Conservation (phyloP, 2,329 filamentous ascomycete species). For the Xylariaceae sp. region DNA sequence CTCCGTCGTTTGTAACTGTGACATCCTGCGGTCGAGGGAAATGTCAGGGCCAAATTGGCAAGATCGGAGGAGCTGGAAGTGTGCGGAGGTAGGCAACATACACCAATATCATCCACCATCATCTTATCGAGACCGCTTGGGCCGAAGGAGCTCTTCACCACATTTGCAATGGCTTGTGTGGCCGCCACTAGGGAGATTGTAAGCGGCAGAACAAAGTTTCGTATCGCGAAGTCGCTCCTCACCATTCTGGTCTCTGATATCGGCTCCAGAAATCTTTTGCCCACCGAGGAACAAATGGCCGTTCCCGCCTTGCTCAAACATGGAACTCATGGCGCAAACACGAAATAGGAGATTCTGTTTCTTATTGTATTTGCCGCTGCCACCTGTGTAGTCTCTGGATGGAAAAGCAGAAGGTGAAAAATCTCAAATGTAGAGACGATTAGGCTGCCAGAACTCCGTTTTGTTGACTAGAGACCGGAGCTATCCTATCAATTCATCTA, state of each 20-base stretch:
- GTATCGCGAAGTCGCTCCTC: constrained; percentile 30
- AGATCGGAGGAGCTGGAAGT: neutral
- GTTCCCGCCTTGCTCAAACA: constrained; percentile 93
- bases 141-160: constrained; percentile 97
- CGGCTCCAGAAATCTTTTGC: constrained; percentile 92
- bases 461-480: constrained; percentile 16
- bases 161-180: constrained; percentile 95
- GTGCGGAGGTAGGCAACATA: constrained; percentile 38
- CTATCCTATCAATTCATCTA: constrained; percentile 8
- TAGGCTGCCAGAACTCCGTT: constrained; percentile 21
- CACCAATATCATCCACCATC: constrained; percentile 99
- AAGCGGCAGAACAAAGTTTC: constrained; percentile 9
- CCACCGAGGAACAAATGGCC: constrained; percentile 96
- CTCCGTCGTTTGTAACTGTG: constrained; percentile 97
- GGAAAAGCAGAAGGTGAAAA: neutral
- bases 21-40: constrained; percentile 60
- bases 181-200: constrained; percentile 63
- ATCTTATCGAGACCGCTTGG: constrained; percentile 98
- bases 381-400: neutral
- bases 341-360: neutral
- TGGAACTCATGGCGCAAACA: constrained; percentile 67
- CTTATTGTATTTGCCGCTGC: neutral
- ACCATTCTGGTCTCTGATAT: constrained; percentile 97
- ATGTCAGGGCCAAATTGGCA: constrained; percentile 14
- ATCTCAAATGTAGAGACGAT: neutral